Evolutionary conservation across 208 protist genomes (phyloP).

Genomic region (Trypanosoma avium): DNA sequence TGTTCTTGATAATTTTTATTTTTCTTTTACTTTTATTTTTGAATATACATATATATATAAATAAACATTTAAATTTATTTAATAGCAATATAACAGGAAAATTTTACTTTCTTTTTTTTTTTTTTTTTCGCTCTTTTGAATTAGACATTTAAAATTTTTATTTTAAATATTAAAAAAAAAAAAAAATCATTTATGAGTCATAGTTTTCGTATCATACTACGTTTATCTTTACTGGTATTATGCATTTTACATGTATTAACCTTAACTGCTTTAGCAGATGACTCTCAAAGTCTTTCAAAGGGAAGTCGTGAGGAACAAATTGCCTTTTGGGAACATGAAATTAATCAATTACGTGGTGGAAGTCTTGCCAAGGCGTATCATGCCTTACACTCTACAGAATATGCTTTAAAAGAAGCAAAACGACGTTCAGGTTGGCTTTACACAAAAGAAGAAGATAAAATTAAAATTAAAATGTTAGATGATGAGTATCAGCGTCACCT

Average conservation of each 20-base stretch:
- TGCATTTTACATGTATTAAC: background rate
- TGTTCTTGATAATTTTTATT: background rate
- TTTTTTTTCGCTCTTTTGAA: background rate
- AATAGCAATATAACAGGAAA: too few species aligned
- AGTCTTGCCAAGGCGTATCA: conserved; percentile 36
- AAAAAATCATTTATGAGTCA: background rate
- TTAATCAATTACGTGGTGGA: conserved; percentile 36
- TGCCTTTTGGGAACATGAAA: conserved; percentile 57
- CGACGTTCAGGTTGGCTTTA: conserved; percentile 69
- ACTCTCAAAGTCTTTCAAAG: conserved; percentile 31
- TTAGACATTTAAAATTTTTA: too few species aligned
- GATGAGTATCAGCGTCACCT: conserved; percentile 54
- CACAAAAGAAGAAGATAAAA: conserved; percentile 52
- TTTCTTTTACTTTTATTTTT: background rate
- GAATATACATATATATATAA: background rate
- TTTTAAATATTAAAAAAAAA: background rate
- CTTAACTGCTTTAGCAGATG: conserved; percentile 11
- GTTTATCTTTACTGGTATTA: conserved; percentile 15
- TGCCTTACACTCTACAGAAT: conserved; percentile 41
- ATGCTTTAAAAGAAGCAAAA: conserved; percentile 47
- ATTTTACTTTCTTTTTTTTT: background rate
- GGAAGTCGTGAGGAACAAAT: conserved; percentile 63
- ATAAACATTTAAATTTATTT: conserved; percentile 2
- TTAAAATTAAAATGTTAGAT: conserved; percentile 72
- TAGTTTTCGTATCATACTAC: background rate